phyloP scores from a whole-genome alignment of 2,329 filamentous ascomycete genomes.

The Trichothecium roseum region DNA sequence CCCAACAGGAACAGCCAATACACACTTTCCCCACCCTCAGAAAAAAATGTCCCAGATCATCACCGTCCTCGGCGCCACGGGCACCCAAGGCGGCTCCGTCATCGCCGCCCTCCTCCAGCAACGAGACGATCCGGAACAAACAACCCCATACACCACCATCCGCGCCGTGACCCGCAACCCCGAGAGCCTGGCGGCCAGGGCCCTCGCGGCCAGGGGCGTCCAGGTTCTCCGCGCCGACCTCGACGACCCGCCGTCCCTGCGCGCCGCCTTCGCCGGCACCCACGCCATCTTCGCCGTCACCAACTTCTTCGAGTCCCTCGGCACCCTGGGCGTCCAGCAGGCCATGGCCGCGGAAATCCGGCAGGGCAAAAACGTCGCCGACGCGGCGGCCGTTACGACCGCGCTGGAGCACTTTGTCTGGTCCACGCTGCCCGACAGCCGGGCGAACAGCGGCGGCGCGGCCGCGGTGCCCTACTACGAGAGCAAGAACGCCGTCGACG shows the following conservation, averaged over 20 bases:
- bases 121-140: too few relatives aligned
- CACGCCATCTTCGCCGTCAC: conserved; percentile 21
- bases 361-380: conserved; percentile 30
- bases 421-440: conserved; percentile 31
- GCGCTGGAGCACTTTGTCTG: conserved; percentile 33
- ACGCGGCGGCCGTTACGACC: conserved; percentile 22
- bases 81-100: conserved; percentile 30
- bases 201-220: conserved; percentile 19
- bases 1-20: background rate
- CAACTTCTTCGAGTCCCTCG: conserved; percentile 24
- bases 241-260: conserved; percentile 17
- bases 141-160: conserved; percentile 20
- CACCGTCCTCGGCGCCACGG: conserved; percentile 26
- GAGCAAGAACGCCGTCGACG: conserved; percentile 28
- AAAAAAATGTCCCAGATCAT: conserved; percentile 21
- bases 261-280: conserved; percentile 19
- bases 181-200: conserved; percentile 16
- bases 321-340: conserved; percentile 14
- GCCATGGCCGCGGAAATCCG: conserved; percentile 24
- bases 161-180: conserved; percentile 27
- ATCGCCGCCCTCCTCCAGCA: conserved; percentile 22
- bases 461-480: conserved; percentile 27
- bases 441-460: conserved; percentile 18
- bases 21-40: background rate
- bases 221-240: conserved; percentile 21